Evolutionary conservation across 441 rosid species (phyloP), one percentile per base, ranked within the genome.

Genomic region (Pelargonium cotyledonis): DNA sequence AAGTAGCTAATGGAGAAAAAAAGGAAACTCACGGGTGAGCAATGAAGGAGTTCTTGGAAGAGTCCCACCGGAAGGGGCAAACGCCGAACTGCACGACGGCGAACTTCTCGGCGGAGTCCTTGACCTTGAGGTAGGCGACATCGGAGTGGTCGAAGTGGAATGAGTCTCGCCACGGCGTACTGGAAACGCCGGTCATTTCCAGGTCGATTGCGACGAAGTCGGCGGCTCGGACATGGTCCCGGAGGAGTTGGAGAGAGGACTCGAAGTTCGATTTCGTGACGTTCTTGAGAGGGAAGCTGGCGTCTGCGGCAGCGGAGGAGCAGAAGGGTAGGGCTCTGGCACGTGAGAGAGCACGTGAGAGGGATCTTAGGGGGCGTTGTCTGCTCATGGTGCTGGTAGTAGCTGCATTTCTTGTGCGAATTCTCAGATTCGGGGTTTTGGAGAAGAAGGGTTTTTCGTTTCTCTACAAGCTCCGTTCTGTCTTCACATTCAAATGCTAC

Each of bases 21-120:
- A 46, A 9, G 62, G 60, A 35, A 11, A 81, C 86, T 76, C 35
- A 91, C 93, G 97, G 98, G 58, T 87, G 77, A 41, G 97, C 86
- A 18, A 87, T 38, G 79, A 91, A 91, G 69, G 90, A 81, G 6
- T 77, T 80, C 62, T 87, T 83, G 65, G 21, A 83, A 1, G 86
- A 64, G 77, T 94, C 97, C 98, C 98, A 94, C 4, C 86, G 89
- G 63, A 91, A 91, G 41, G 98, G 97, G 65, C 95, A 94, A n/a
- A 94, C 89, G 6, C 98, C 98, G 80, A 94, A 85, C 76, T 94
- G 98, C 64, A 94, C 80, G 66, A 91, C 90, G 68, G 95, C 97
- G 80, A 94, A 91, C 72, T 87, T 91, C 85, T 91, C 95, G 41
- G 89, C 97, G 70, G 98, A 94, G 71, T 94, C 97, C 79, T 88